A percentile compares a stretch with the other conserved stretches of the same genome.
Evolutionary conservation across 1,139 yeast genomes (phyloP).

Genomic region (Pichia sp.): DNA sequence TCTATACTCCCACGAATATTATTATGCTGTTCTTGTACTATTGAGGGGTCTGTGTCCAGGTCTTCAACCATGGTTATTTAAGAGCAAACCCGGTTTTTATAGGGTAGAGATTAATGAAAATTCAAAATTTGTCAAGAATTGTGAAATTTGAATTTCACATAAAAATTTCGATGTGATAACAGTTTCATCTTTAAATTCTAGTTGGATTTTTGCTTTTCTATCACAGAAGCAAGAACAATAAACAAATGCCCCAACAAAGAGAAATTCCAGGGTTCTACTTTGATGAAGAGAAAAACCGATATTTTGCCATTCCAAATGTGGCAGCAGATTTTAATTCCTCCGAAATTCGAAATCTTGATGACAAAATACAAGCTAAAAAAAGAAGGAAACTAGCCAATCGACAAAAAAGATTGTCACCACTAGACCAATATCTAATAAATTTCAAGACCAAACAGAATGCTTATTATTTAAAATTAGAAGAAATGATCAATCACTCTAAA

Average conservation of each 20-base stretch:
- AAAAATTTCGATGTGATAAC: too few species aligned
- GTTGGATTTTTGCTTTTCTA: not conserved
- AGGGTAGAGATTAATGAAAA: not conserved
- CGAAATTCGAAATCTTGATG: not conserved
- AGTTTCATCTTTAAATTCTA: too few species aligned
- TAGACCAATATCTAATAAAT: not conserved
- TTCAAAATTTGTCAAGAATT: too few species aligned
- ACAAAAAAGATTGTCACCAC: not conserved
- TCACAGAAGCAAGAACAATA: not conserved
- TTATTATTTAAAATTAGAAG: not conserved
- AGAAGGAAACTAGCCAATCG: not conserved
- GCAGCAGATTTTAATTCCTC: slow-evolving; percentile 1
- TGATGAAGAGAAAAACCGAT: slow-evolving; percentile 9
- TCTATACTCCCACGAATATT: not conserved
- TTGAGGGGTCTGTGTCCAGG: not conserved
- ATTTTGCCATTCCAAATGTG: slow-evolving; percentile 11
- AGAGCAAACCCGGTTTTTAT: not conserved
- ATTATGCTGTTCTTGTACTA: not conserved
- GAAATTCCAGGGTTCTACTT: slow-evolving; percentile 12
- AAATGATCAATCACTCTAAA: not conserved
- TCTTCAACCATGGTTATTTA: not conserved
- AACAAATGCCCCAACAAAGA: slow-evolving; percentile 2
- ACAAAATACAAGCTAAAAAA: not conserved
- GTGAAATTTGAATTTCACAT: too few species aligned
- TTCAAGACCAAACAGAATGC: not conserved